These are phyloP conservation scores for Venturiaceae sp. DNA, from an alignment of 2,329 filamentous ascomycete genomes.

Conservation along the genomic window DNA sequence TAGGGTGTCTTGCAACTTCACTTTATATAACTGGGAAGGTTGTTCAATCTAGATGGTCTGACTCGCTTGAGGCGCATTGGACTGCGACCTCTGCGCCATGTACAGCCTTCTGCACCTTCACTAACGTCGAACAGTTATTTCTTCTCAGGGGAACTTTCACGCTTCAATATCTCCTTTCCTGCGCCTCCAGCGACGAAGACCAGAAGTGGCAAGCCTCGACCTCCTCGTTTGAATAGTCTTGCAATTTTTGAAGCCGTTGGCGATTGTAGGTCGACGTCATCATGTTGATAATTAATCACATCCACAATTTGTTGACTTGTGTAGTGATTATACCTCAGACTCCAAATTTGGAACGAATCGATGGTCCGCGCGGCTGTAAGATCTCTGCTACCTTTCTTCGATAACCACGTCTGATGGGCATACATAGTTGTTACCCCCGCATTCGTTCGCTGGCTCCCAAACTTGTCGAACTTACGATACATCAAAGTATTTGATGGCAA, in stretches of 20 bases:
- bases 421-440: constrained; percentile 37
- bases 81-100: too few relatives aligned
- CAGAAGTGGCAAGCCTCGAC: constrained; percentile 18
- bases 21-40: too few relatives aligned
- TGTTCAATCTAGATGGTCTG: too few relatives aligned
- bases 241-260: constrained; percentile 38
- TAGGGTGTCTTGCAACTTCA: too few relatives aligned
- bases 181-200: constrained; percentile 13
- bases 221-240: constrained; percentile 20
- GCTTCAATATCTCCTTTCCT: constrained; percentile 28
- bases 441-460: constrained; percentile 49
- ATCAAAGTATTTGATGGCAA: constrained; percentile 54
- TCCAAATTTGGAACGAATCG: constrained; percentile 49
- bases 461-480: constrained; percentile 46
- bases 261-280: constrained; percentile 27
- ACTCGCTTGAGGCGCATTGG: too few relatives aligned
- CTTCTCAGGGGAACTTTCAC: constrained; percentile 38
- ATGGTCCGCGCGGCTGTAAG: constrained; percentile 35
- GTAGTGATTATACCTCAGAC: constrained; percentile 37
- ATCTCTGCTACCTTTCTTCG: neutral
- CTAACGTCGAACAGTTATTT: constrained; percentile 30
- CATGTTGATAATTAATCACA: too few relatives aligned
- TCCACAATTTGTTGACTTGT: too few relatives aligned
- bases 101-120: too few relatives aligned
- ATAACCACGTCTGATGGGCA: neutral